Evolutionary conservation across 345 rosid genomes (phyloP), one percentile per base, ranked within the genome.

Genomic region (Rhodomyrtus tomentosa): DNA sequence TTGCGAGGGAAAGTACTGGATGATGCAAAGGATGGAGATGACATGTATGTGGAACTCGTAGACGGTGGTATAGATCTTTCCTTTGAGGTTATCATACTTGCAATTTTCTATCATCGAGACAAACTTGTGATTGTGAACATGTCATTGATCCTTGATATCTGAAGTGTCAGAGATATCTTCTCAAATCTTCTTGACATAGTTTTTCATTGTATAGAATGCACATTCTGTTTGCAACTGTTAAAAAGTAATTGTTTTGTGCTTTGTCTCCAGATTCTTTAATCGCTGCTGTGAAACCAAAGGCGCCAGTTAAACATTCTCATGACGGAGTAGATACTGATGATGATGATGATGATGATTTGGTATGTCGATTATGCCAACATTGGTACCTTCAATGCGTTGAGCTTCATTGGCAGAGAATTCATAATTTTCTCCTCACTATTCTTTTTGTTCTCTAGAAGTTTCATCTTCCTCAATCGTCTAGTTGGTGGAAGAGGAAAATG

Each of bases 201-300:
- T 36, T 11, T 42, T 58, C 56, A 40, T 45, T 76, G 81, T 13
- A 29, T 56, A 22, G 36, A 24, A 29, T 54, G 49, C 49, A 56
- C 52, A 20, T 50, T 45, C 36, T 84, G 5, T 54, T 10, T 49
- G 10, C 82, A 68, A 40, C 9, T 29, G 40, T 76, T 82, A 38
- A 40, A 38, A 54, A 40, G 82, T 84, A 59, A 82, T 29, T 82
- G 79, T 81, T 20, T 80, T 85, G 25, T 45, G 20, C 55, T 50
- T 48, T 27, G 32, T 82, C 83, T 88, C 86, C 86, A 96, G 98
- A 93, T 86, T 90, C 92, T 51, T 87, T 95, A 85, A 89, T 92
- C 27, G 96, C 91, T 87, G 99, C 96, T 86, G 97, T 93, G 50
- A 92, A 92, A 88, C 99, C 98, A 82, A 96, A 90, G 82, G 88